phyloP scores from a whole-genome alignment of 2,329 filamentous ascomycete species.

The Waltergamsia citrina region DNA sequence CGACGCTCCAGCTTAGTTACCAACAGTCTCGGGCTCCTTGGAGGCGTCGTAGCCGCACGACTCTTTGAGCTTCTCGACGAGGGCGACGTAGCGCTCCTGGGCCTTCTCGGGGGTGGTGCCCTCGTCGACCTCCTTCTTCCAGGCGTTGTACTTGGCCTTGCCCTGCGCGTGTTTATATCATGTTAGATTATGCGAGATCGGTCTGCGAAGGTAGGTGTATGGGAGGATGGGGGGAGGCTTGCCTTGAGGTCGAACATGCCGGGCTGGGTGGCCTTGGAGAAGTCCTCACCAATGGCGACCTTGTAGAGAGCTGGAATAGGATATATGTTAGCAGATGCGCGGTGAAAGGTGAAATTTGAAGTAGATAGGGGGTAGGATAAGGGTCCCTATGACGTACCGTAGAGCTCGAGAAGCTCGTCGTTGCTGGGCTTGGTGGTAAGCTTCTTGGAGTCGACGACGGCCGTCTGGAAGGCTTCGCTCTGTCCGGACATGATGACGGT shows the following conservation, averaged over 20 bases:
- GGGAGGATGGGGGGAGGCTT: constrained; percentile 5
- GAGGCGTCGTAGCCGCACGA: constrained; percentile 58
- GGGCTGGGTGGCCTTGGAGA: constrained; percentile 44
- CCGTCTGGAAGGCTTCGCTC: constrained; percentile 38
- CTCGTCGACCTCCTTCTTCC: constrained; percentile 61
- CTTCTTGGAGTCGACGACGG: constrained; percentile 56
- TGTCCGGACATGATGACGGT: not conserved
- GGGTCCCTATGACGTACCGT: constrained; percentile 31
- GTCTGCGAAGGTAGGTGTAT: not conserved
- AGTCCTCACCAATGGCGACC: constrained; percentile 46
- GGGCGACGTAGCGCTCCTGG: constrained; percentile 65
- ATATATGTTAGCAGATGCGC: not conserved
- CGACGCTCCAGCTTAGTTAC: constrained; percentile 4
- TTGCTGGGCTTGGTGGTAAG: constrained; percentile 54
- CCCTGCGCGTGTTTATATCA: constrained; percentile 40
- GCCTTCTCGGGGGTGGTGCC: constrained; percentile 55
- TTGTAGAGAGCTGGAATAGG: constrained; percentile 45
- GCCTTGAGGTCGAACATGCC: constrained; percentile 66
- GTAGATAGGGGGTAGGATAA: not conserved
- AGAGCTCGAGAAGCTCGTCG: constrained; percentile 55
- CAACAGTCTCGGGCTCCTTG: constrained; percentile 52
- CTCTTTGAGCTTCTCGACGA: constrained; percentile 63
- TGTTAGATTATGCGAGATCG: not conserved
- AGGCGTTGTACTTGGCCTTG: constrained; percentile 74
- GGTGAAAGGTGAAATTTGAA: too few species aligned